A percentile compares a stretch with the other conserved stretches of the same genome.
Conservation (phyloP, 2,329 filamentous ascomycete genomes). For the Clonostachys chloroleuca region DNA sequence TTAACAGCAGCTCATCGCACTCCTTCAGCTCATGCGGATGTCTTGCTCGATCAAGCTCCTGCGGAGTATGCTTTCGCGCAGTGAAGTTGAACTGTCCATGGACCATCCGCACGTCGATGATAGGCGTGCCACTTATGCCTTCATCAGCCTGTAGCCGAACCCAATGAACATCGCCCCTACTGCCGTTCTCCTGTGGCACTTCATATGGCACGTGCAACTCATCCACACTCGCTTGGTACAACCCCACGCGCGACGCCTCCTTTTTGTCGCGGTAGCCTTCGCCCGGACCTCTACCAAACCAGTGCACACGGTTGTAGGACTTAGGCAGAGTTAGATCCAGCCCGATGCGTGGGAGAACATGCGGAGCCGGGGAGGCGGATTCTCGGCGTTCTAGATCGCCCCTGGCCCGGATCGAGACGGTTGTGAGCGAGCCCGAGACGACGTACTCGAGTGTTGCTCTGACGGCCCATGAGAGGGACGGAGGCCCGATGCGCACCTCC, state of each 20-base stretch:
- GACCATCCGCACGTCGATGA: constrained; percentile 19
- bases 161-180: constrained; percentile 43
- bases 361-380: constrained; percentile 44
- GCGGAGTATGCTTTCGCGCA: constrained; percentile 32
- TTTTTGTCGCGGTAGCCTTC: constrained; percentile 49
- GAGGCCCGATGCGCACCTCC: constrained; percentile 51
- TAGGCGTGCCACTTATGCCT: constrained; percentile 2
- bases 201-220: constrained; percentile 43
- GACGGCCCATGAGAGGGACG: constrained; percentile 56
- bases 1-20: constrained; percentile 29
- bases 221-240: constrained; percentile 24
- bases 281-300: constrained; percentile 48
- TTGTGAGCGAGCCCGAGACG: constrained; percentile 31
- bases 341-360: constrained; percentile 39
- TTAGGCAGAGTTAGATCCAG: constrained; percentile 30
- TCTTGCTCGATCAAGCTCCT: constrained; percentile 27
- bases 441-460: constrained; percentile 45
- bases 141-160: constrained; percentile 17
- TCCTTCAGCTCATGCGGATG: constrained; percentile 42
- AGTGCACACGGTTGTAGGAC: constrained; percentile 17
- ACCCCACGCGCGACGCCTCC: constrained; percentile 33
- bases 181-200: constrained; percentile 48
- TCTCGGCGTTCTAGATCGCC: constrained; percentile 34
- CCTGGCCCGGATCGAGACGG: constrained; percentile 39
- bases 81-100: constrained; percentile 36